Conservation (phyloP, 225 moss, liverwort and hornwort species). For the Pleurozium schreberi region DNA sequence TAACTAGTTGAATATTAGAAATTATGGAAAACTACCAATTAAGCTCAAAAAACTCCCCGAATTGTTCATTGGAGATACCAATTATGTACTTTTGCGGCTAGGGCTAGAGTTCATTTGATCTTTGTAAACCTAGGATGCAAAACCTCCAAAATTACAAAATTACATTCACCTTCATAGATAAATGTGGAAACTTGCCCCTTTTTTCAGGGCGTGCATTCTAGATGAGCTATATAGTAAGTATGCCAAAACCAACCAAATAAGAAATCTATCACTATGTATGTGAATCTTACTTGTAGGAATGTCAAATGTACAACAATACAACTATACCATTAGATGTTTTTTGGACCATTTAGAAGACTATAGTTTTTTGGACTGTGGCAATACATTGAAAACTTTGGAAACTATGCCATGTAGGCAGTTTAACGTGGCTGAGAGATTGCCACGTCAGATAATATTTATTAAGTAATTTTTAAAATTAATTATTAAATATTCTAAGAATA, state of each 20-base stretch:
- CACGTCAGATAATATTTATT: too few species aligned
- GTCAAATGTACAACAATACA: not conserved
- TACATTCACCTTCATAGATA: not conserved
- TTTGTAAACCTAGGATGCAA: not conserved
- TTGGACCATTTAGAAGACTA: too few species aligned
- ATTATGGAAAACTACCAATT: not conserved
- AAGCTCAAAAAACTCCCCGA: not conserved
- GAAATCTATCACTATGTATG: accelerated
- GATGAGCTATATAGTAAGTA: not conserved
- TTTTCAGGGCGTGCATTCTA: accelerated
- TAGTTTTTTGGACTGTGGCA: too few species aligned
- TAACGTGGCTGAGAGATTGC: too few species aligned
- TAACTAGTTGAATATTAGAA: not conserved
- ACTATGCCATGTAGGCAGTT: too few species aligned
- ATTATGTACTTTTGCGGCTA: not conserved
- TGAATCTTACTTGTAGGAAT: not conserved
- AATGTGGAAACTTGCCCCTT: not conserved
- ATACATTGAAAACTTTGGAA: too few species aligned
- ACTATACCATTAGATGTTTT: too few species aligned
- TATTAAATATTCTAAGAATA: too few species aligned
- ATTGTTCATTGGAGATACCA: not conserved
- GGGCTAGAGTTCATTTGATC: not conserved
- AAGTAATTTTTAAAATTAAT: too few species aligned
- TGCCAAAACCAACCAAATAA: not conserved
- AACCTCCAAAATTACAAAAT: not conserved